These are phyloP conservation scores for Fusarium incarnatum DNA, from an alignment of 2,329 filamentous ascomycete species.

Conservation along the genomic window DNA sequence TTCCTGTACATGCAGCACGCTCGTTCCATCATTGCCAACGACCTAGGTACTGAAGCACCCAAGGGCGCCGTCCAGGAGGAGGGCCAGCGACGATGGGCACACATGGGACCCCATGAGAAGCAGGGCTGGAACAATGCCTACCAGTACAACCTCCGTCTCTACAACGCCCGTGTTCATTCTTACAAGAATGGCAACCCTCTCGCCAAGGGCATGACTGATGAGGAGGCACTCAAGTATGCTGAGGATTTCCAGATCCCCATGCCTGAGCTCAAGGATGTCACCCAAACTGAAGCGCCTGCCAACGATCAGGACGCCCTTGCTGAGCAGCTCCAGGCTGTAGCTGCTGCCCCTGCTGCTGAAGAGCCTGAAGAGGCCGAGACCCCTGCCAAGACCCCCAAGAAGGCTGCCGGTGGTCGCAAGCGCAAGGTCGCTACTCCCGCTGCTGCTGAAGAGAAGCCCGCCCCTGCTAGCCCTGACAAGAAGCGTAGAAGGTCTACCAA, in stretches of 20 bases:
- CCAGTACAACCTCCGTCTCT: slow-evolving; percentile 74
- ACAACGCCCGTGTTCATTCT: slow-evolving; percentile 73
- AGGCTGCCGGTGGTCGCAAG: slow-evolving; percentile 63
- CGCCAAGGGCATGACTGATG: slow-evolving; percentile 71
- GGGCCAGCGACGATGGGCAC: slow-evolving; percentile 86
- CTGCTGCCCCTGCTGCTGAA: slow-evolving; percentile 49
- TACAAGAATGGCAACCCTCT: slow-evolving; percentile 70
- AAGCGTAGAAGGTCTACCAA: slow-evolving; percentile 72
- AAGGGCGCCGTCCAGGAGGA: slow-evolving; percentile 91
- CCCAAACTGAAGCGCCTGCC: slow-evolving; percentile 46
- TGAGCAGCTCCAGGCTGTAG: slow-evolving; percentile 66
- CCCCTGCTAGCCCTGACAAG: slow-evolving; percentile 68
- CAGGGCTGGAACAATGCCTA: slow-evolving; percentile 74
- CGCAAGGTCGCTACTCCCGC: slow-evolving; percentile 66
- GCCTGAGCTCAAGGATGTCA: slow-evolving; percentile 60
- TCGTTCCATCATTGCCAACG: slow-evolving; percentile 82
- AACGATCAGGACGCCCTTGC: slow-evolving; percentile 69
- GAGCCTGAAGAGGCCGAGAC: slow-evolving; percentile 60
- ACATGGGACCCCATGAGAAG: slow-evolving; percentile 81
- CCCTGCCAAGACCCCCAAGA: slow-evolving; percentile 69
- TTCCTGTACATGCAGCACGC: slow-evolving; percentile 94
- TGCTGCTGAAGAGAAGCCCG: slow-evolving; percentile 54
- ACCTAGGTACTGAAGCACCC: slow-evolving; percentile 79
- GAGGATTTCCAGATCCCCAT: slow-evolving; percentile 67
- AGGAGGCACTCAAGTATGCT: slow-evolving; percentile 71